A percentile compares a stretch with the other conserved stretches of the same genome.
Conservation (phyloP, 2,329 filamentous ascomycete genomes). For the Neonectria coccinea region DNA sequence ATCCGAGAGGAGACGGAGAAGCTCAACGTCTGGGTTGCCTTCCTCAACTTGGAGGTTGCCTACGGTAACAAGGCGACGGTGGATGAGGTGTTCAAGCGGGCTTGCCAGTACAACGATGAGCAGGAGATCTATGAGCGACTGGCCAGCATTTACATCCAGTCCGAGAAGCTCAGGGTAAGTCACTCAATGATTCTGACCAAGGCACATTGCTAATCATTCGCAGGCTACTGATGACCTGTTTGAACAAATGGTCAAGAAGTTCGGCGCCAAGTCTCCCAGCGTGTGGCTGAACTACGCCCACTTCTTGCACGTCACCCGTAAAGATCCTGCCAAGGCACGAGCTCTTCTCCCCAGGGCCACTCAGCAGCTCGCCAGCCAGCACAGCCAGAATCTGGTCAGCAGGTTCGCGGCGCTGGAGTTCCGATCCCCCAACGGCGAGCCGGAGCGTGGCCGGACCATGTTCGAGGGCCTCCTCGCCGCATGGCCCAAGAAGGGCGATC, state of each 20-base stretch:
- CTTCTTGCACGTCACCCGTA: slow-evolving; percentile 83
- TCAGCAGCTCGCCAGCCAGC: slow-evolving; percentile 79
- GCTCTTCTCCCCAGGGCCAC: slow-evolving; percentile 84
- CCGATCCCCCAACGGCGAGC: slow-evolving; percentile 81
- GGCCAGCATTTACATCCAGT: slow-evolving; percentile 94
- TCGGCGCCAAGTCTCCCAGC: slow-evolving; percentile 80
- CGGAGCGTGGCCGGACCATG: slow-evolving; percentile 92
- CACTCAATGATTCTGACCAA: not conserved
- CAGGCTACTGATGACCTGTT: slow-evolving; percentile 92
- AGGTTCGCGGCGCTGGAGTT: slow-evolving; percentile 96
- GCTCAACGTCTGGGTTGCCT: slow-evolving; percentile 93
- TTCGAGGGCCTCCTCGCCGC: slow-evolving; percentile 88
- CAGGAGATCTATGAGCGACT: slow-evolving; percentile 90
- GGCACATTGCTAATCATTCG: slow-evolving; percentile 46
- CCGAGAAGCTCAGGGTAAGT: slow-evolving; percentile 83
- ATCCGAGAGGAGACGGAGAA: slow-evolving; percentile 93
- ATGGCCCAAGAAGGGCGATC: slow-evolving; percentile 88
- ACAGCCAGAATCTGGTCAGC: slow-evolving; percentile 76
- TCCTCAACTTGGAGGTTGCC: slow-evolving; percentile 92
- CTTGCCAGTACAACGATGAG: slow-evolving; percentile 92
- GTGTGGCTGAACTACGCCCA: slow-evolving; percentile 96
- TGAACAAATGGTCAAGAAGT: slow-evolving; percentile 88
- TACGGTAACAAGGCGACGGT: slow-evolving; percentile 87
- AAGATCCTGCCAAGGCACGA: slow-evolving; percentile 78
- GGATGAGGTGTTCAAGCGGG: slow-evolving; percentile 89